Base-by-base conservation (phyloP, 352 stramenopile species). In the Globisporangium takayamanum region DNA sequence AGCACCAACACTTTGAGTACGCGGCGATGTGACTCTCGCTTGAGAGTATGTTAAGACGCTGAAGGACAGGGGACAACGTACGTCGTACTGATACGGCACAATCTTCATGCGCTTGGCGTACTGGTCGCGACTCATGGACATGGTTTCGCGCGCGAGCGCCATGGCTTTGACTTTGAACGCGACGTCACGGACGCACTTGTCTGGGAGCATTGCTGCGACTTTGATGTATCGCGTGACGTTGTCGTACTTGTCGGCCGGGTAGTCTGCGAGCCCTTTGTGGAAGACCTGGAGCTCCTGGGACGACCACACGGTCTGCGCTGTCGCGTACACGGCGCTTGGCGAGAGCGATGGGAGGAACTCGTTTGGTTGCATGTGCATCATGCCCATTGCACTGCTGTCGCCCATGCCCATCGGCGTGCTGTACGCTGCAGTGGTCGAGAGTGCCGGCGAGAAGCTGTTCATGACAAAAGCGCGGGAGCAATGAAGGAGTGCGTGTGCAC, bases 151-250 rank as follows among this genome's bases (percentile, higher is more conserved):
- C n/a, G 57, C 36, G 28, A 55, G 18, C 26, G 22, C 55, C 7
- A 80, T 64, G 2, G 67, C 63, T 55, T 83, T 83, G 52, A 82
- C 73, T 52, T 86, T 84, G 57, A 84, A 88, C 30, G 83, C 79
- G 18, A 93, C 80, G 58, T 93, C 80, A 4, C 83, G 80, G 12
- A 89, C 80, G 55, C 75, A 87, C 57, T 89, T 93, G 16, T 63
- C 70, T 8, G 80, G 80, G 37, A 93, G 62, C 41, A 64, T 74
- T 8, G 80, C 79, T 4, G 83, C 83, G 54, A 91, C 83, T 61
- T 89, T 89, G 68, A 91, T 88, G 69, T 89, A 93, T 10, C 80
- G 75, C n/a, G 83, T 93, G 51, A 91, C 76, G 54, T 87, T 89
- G 59, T 91, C 80, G 61, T 80, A 87, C 30, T 80, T 59, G 48